Conservation (phyloP, 352 stramenopile genomes). For the Globisporangium polare region DNA sequence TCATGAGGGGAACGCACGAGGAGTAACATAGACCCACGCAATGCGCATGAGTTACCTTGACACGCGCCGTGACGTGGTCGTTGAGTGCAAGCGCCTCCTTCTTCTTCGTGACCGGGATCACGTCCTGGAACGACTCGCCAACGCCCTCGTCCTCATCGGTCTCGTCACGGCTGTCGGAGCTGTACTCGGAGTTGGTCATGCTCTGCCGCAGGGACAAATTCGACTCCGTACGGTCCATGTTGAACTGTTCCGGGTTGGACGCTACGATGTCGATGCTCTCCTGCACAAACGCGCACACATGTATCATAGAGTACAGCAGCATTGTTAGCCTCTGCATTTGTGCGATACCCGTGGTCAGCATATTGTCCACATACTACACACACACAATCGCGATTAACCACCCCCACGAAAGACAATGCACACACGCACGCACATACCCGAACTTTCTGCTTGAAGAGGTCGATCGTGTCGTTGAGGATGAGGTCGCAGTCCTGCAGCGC, state of each 20-base stretch:
- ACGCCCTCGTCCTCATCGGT: constrained; percentile 39
- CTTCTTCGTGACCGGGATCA: constrained; percentile 69
- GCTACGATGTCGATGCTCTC: constrained; percentile 51
- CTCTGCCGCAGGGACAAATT: constrained; percentile 34
- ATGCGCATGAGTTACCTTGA: too few relatives aligned
- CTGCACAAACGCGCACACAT: constrained; percentile 1
- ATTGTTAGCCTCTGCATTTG: neutral
- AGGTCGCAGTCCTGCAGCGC: constrained; percentile 52
- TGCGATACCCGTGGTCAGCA: neutral
- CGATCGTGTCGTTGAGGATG: constrained; percentile 31
- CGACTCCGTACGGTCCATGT: constrained; percentile 33
- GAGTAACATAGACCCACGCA: too few relatives aligned
- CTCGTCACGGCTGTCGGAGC: constrained; percentile 47
- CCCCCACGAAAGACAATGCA: neutral
- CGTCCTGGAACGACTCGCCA: constrained; percentile 57
- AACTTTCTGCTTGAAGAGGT: constrained; percentile 60
- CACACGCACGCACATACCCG: constrained; percentile 16
- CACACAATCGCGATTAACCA: neutral
- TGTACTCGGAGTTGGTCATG: constrained; percentile 36
- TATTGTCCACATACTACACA: neutral
- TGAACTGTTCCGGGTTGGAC: constrained; percentile 38
- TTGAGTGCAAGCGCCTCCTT: constrained; percentile 74
- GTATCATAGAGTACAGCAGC: neutral
- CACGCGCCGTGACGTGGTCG: constrained; percentile 67
- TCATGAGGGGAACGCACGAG: too few relatives aligned